Percentiles rank a stretch among this genome's conserved stretches.
phyloP scores from a whole-genome alignment of 441 rosid genomes.

The Gossypium laxum region DNA sequence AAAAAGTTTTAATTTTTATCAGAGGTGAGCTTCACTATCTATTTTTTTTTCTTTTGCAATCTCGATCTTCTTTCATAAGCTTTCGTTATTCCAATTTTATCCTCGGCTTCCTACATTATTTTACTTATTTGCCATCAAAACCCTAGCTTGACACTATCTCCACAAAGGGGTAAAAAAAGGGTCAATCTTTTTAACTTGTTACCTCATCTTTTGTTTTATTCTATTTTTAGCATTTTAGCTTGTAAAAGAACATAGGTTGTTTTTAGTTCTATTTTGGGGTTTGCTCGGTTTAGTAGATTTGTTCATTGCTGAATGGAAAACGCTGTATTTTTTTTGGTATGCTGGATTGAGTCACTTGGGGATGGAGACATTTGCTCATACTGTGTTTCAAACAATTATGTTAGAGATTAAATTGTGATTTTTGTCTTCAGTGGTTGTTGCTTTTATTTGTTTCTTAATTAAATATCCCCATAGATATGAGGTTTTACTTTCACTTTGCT shows the following conservation, averaged over 20 bases:
- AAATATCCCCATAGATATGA: background rate
- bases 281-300: constrained; percentile 21
- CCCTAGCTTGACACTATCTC: constrained; percentile 33
- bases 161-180: constrained; percentile 3
- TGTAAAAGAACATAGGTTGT: constrained; percentile 10
- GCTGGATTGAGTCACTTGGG: constrained; percentile 18
- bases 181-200: constrained; percentile 7
- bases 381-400: background rate
- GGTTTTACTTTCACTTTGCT: background rate
- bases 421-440: background rate
- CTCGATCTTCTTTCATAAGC: constrained; percentile 11
- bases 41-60: background rate
- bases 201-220: constrained; percentile 2
- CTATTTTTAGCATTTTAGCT: background rate
- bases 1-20: background rate
- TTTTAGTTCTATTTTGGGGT: constrained; percentile 14
- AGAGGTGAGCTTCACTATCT: constrained; percentile 15
- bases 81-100: constrained; percentile 5
- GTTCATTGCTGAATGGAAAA: constrained; percentile 14
- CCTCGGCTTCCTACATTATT: constrained; percentile 10
- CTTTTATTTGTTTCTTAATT: background rate
- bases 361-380: constrained; percentile 4
- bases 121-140: constrained; percentile 36
- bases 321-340: constrained; percentile 11
- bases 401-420: background rate